Percentiles rank a stretch among this genome's conserved stretches.
Conservation (phyloP, 169 alveolate species). For the Fabrea salina region DNA sequence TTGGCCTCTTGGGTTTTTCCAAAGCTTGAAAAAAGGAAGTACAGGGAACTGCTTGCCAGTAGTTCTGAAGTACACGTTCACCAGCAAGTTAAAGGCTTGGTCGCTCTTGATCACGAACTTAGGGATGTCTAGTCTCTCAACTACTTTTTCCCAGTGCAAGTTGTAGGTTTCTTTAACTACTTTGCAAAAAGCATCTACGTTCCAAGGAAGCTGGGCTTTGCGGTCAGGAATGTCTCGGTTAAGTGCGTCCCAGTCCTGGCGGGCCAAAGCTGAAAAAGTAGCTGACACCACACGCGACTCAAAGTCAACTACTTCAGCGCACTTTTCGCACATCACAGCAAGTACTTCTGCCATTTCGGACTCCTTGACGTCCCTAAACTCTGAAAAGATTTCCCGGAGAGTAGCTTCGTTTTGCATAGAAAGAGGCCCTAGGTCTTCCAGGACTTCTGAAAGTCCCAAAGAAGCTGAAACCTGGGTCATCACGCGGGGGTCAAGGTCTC, state of each 20-base stretch:
- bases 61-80: neutral
- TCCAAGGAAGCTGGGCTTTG: constrained; percentile 17
- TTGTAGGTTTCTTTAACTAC: constrained; percentile 11
- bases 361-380: constrained; percentile 4
- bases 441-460: neutral
- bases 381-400: constrained; percentile 15
- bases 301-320: neutral
- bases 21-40: neutral
- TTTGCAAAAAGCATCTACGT: constrained; percentile 22
- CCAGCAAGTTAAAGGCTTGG: neutral
- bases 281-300: constrained; percentile 6
- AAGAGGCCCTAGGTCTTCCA: constrained; percentile 34
- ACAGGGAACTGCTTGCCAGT: constrained; percentile 28
- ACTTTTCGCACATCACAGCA: constrained; percentile 24
- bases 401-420: neutral
- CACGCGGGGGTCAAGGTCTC: neutral
- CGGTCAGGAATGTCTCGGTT: neutral
- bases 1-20: constrained; percentile 34
- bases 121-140: constrained; percentile 24
- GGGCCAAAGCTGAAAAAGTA: neutral
- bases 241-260: constrained; percentile 31
- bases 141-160: constrained; percentile 16
- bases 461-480: neutral
- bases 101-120: constrained; percentile 3
- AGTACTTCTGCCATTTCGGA: constrained; percentile 34